Conservation (phyloP, 495 filamentous ascomycete species). For the Penicillium steckii region DNA sequence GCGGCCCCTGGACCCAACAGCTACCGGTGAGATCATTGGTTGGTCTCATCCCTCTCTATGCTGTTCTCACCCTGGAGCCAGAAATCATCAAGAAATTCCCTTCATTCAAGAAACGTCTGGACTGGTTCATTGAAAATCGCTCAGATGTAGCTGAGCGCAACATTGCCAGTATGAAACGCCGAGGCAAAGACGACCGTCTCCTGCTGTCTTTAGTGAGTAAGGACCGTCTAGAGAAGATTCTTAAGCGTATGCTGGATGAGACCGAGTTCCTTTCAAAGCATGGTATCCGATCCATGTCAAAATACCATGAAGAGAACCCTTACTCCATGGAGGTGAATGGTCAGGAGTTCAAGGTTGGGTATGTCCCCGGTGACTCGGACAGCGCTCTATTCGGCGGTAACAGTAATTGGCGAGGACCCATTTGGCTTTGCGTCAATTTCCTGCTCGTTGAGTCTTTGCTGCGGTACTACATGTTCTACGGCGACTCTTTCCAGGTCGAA, state of each 20-base stretch:
- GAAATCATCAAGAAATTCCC: slow-evolving; percentile 90
- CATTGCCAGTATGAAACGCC: slow-evolving; percentile 82
- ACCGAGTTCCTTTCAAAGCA: slow-evolving; percentile 88
- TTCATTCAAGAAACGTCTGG: slow-evolving; percentile 85
- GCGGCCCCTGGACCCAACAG: slow-evolving; percentile 88
- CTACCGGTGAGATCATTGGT: slow-evolving; percentile 89
- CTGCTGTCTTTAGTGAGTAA: slow-evolving; percentile 85
- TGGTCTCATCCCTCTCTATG: slow-evolving; percentile 89
- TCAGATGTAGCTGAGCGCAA: slow-evolving; percentile 86
- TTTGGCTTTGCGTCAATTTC: slow-evolving; percentile 97
- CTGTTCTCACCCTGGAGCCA: slow-evolving; percentile 86
- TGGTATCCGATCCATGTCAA: slow-evolving; percentile 92
- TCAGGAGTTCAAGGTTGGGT: slow-evolving; percentile 82
- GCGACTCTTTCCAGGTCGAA: slow-evolving; percentile 81
- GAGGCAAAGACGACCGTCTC: slow-evolving; percentile 85
- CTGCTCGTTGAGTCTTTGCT: slow-evolving; percentile 88
- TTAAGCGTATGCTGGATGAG: slow-evolving; percentile 90
- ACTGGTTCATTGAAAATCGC: slow-evolving; percentile 90
- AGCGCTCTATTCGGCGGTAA: slow-evolving; percentile 93
- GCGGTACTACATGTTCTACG: slow-evolving; percentile 94
- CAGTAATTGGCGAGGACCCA: slow-evolving; percentile 93
- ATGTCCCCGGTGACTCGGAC: slow-evolving; percentile 92
- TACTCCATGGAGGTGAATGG: slow-evolving; percentile 96
- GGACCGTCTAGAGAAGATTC: slow-evolving; percentile 79
- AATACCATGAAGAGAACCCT: slow-evolving; percentile 84